Percentiles rank a stretch among this genome's conserved stretches.
phyloP scores from a whole-genome alignment of 2,329 filamentous ascomycete species.

The Sarocladium oryzae region DNA sequence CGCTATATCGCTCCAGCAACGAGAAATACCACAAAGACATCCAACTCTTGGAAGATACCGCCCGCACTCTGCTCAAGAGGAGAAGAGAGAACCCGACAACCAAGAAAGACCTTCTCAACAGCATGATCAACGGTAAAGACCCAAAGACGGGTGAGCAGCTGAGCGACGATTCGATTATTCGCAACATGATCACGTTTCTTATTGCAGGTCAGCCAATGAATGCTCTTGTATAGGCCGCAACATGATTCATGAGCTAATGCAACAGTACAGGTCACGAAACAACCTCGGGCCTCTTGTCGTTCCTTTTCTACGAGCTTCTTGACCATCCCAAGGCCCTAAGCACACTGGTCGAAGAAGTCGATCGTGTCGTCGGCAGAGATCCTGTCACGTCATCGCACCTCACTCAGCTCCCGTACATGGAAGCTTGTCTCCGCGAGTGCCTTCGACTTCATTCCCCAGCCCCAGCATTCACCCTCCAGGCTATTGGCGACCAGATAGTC shows the following conservation, averaged over 20 bases:
- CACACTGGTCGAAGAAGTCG: conserved; percentile 62
- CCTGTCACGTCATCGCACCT: conserved; percentile 56
- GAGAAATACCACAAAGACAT: conserved; percentile 50
- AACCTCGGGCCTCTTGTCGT: conserved; percentile 60
- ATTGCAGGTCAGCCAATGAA: conserved; percentile 36
- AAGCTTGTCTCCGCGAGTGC: conserved; percentile 34
- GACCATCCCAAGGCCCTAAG: conserved; percentile 53
- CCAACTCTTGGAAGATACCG: conserved; percentile 45
- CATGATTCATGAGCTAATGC: no score
- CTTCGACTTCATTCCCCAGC: conserved; percentile 4
- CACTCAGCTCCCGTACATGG: conserved; percentile 57
- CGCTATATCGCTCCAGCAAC: conserved; percentile 41
- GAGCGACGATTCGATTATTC: conserved; percentile 54
- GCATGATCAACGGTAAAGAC: conserved; percentile 63
- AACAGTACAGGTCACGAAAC: conserved; percentile 51
- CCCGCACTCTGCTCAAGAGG: conserved; percentile 48
- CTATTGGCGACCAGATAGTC: conserved; percentile 25
- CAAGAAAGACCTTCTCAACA: conserved; percentile 61
- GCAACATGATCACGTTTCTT: conserved; percentile 68
- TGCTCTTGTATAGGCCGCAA: conserved; percentile 42
- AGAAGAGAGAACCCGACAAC: conserved; percentile 47
- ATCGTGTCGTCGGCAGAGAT: conserved; percentile 53
- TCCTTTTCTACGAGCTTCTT: conserved; percentile 58
- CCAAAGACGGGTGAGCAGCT: conserved; percentile 60
- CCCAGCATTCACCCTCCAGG: conserved; percentile 14